Base-by-base conservation (phyloP, 73 alveolate genomes). In the Urostyla sp. region DNA sequence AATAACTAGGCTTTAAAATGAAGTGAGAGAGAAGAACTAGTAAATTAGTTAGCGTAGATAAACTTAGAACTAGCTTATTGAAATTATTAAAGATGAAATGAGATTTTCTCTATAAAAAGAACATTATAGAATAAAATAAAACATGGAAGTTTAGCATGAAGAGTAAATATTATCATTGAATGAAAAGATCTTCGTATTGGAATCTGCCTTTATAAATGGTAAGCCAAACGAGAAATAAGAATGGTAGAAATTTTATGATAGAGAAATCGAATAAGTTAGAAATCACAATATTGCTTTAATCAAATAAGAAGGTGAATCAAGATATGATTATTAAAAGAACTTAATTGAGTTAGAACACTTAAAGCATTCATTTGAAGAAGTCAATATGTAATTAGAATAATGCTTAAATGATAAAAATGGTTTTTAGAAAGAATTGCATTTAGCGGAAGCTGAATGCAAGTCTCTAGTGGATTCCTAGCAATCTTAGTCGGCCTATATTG, bases 331-430 rank as follows among this genome's bases (percentile, higher is more conserved):
- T 1, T 11, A 23, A 0, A 73, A 73, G 30, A 1, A 30, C 15
- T 0, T 44, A 5, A 61, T 40, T 27, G 85, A 73, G 37, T 52
- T 8, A 0, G 85, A 73, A 35, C 6, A 3, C 37, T 31, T 50
- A 18, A 51, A 51, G 21, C 48, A 54, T 26, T 20, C 27, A 23
- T 48, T 73, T 36, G 63, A 49, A 2, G 73, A 73, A 36, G 0
- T 73, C 6, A 34, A 73, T 20, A 51, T 73, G 75, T 58, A 73
- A 32, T 24, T 50, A 0, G 85, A 73, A 21, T 24, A 63, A 28
- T 5, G 30, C 28, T 20, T 43, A 27, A 63, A 63, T 24, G 79
- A 63, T 26, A 13, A 63, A 1, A 7, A 27, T 1, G 24, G 26
- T n/a, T 43, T 16, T 24, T 43, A 32, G 35, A 63, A 63, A 48